A percentile compares a stretch with the other conserved stretches of the same genome.
phyloP scores from a whole-genome alignment of 352 stramenopile genomes.

The Halophytophthora polymorphica region DNA sequence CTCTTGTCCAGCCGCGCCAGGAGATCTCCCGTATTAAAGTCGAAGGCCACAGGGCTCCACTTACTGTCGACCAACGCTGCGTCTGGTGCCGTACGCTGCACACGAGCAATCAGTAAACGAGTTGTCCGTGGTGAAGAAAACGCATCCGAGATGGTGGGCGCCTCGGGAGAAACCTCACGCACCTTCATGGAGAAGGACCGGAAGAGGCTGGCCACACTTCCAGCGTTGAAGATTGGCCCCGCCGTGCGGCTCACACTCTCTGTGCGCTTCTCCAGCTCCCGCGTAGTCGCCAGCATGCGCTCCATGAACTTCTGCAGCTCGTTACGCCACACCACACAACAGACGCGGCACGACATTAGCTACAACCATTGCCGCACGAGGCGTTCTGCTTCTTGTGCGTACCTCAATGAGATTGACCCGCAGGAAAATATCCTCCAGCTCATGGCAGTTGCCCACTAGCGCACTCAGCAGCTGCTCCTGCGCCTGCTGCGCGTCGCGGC shows the following conservation, averaged over 20 bases:
- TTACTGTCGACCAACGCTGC: conserved; percentile 23
- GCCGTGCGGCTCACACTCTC: conserved; percentile 52
- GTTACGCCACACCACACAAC: background rate
- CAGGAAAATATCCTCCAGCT: conserved; percentile 79
- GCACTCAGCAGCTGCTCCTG: conserved; percentile 50
- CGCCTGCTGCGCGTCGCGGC: conserved; percentile 42
- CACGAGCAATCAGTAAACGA: background rate
- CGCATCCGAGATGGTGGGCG: background rate
- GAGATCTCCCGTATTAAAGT: conserved; percentile 50
- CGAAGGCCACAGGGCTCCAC: conserved; percentile 62
- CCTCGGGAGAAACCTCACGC: background rate
- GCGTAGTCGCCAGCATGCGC: conserved; percentile 51
- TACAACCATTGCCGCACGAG: background rate
- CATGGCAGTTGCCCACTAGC: conserved; percentile 63
- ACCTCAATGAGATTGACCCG: conserved; percentile 77
- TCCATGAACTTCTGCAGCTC: conserved; percentile 50
- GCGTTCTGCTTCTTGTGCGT: background rate
- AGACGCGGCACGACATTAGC: background rate
- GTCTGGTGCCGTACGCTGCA: conserved; percentile 33
- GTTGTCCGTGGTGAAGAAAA: background rate
- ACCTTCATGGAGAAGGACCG: conserved; percentile 75
- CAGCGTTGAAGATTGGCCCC: conserved; percentile 57
- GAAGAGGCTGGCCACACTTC: conserved; percentile 51
- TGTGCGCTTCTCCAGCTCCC: conserved; percentile 61
- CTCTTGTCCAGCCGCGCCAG: conserved; percentile 51